Conservation (phyloP, 257 asterid species). For the Misopates orontium region DNA sequence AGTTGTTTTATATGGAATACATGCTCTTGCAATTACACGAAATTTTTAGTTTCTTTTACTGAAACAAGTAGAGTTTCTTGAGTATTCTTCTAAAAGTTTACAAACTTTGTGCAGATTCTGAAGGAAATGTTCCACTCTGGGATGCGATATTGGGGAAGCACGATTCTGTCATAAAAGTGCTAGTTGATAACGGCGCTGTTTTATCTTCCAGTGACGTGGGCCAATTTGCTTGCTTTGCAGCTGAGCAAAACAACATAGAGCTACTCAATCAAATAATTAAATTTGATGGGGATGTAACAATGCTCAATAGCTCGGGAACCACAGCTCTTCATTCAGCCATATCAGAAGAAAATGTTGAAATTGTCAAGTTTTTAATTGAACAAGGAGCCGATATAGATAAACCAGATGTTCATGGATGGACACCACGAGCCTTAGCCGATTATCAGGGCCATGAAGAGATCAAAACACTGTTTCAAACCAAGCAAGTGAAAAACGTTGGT, state of each 20-base stretch:
- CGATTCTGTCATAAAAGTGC: constrained; percentile 43
- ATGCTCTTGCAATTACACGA: too few species aligned
- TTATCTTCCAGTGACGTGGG: constrained; percentile 67
- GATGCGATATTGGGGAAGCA: constrained; percentile 67
- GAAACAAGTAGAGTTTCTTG: too few species aligned
- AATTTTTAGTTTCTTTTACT: too few species aligned
- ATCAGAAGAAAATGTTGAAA: constrained; percentile 61
- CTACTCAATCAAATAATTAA: constrained; percentile 55
- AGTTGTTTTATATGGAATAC: too few species aligned
- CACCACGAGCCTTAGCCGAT: constrained; percentile 66
- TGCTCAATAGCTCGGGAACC: constrained; percentile 48
- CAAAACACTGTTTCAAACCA: constrained; percentile 43
- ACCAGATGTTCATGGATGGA: constrained; percentile 65
- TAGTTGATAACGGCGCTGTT: constrained; percentile 59
- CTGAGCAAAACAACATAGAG: constrained; percentile 56
- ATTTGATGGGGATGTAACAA: constrained; percentile 59
- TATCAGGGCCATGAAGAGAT: constrained; percentile 64
- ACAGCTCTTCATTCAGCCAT: constrained; percentile 75
- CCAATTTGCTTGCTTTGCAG: constrained; percentile 61
- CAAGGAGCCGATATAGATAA: constrained; percentile 60
- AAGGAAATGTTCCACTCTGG: constrained; percentile 80
- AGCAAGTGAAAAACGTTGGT: constrained; percentile 22
- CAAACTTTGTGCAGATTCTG: constrained; percentile 52
- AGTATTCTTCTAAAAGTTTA: neutral
- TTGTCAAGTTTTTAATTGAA: constrained; percentile 59